phyloP scores from a whole-genome alignment of 257 asterid genomes.

The Nicotiana otophora region DNA sequence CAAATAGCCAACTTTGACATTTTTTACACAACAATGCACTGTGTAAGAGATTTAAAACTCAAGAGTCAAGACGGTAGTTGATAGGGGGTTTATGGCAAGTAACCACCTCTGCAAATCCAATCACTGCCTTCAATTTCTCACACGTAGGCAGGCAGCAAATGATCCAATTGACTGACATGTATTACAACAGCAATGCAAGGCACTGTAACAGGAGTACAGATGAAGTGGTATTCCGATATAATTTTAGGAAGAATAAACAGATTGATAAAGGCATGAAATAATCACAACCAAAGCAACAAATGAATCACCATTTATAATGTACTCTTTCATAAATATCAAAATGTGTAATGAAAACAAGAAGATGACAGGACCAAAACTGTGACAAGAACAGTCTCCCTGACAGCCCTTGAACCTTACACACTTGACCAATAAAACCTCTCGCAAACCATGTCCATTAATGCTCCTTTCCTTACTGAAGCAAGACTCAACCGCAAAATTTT shows the following conservation, averaged over 20 bases:
- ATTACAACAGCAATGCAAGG: constrained; percentile 15
- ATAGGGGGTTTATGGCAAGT: no score
- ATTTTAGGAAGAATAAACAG: constrained; percentile 10
- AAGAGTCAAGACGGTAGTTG: no score
- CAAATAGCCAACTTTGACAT: no score
- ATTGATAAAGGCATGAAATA: constrained; percentile 13
- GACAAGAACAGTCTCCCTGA: constrained; percentile 17
- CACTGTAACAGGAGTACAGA: neutral
- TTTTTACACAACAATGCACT: no score
- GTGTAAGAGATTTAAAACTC: no score
- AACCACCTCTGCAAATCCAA: no score
- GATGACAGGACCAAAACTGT: constrained; percentile 17
- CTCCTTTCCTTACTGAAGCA: neutral
- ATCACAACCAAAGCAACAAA: constrained; percentile 11
- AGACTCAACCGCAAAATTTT: neutral
- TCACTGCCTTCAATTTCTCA: no score
- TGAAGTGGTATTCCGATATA: neutral
- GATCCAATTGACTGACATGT: neutral
- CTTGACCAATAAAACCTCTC: neutral
- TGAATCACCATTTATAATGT: neutral
- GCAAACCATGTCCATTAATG: neutral
- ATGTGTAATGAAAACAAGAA: constrained; percentile 2
- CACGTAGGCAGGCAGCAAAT: neutral
- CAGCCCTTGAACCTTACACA: constrained; percentile 11
- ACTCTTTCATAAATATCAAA: neutral